Base-by-base conservation (phyloP, 2,329 filamentous ascomycete genomes). In the Celoporthe dispersa region DNA sequence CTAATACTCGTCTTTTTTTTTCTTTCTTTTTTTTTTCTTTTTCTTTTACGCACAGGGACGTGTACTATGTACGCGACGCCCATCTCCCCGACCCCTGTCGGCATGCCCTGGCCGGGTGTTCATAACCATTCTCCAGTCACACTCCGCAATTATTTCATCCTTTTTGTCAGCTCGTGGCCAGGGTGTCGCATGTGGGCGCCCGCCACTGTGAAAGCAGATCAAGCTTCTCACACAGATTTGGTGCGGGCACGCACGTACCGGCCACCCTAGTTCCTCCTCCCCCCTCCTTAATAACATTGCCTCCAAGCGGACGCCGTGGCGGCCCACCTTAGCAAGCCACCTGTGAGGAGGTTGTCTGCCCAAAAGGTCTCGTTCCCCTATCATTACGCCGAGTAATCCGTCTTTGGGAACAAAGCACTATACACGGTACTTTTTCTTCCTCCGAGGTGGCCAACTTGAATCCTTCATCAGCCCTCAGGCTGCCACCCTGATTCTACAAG, bases 281-380 rank as follows among this genome's bases (percentile, higher is more conserved):
- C 44, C 39, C 59, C 59, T 64, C 68, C 65, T 72, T 70, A 70
- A 68, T 72, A 62, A 70, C 63, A 68, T 31, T 53, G 65, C 53
- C 63, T 62, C 65, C 65, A 70, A 70, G 68, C 66, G 70, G 70
- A 48, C 70, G 70, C 68, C 68, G 69, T 70, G 65, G 70, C 70
- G 70, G 70, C 62, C 68, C 66, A 64, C 53, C 28, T 57, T 57
- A 7, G 53, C 53, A 57, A 57, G 53, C 53, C 53, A 57, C 53
- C 53, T 31, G 25, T 25, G 28, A 57, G 5, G 11, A 19, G 12
- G 53, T 57, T 12, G 28, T 19, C 53, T 48, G 7, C 44, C 44
- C 44, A 31, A 57, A 55, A 31, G n/a, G 33, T 66, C 53, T 57
- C 5, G 25, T 12, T 55, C 25, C 53, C 44, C 55, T 44, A 59